Base-by-base conservation (phyloP, 2,329 filamentous ascomycete genomes). In the Neonectria punicea region DNA sequence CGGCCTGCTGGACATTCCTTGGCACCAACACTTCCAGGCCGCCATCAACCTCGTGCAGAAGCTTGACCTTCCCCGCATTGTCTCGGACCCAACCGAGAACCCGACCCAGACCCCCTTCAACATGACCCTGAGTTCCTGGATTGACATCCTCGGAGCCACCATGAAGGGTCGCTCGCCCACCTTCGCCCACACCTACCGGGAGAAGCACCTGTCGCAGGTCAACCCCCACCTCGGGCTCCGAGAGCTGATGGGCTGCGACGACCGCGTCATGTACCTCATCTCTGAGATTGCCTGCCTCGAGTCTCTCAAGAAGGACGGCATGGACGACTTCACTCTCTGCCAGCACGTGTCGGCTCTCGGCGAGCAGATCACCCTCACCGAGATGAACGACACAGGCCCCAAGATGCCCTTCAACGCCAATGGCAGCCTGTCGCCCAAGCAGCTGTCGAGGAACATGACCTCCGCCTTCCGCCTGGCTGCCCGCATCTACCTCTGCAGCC, bases 261-360 rank as follows among this genome's bases (percentile, higher is more conserved):
- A 99, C 81, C 90, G 90, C 22, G 92, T 98, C 80, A 98, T 99
- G 94, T 98, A 97, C 80, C 86, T 98, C 74, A 97, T 99, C 78
- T 97, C 94, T 2, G 96, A 99, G 82, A 97, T 98, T 74, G 93
- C 95, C 59, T 98, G 96, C 80, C 89, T 99, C 58, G 96, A 98
- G 79, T 92, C 93, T 4, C 88, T 98, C 69, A 97, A 96, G 84
- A 83, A 85, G 43, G 89, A 92, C 65, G 92, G 92, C 72, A 93
- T 96, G 83, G 92, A 97, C 72, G 91, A 96, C 75, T 90, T 96
- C 69, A 89, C 90, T 55, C 89, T 98, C 49, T 98, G 94, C 86
- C 88, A 92, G 65, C 95, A 98, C 80, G 93, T 98, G 43, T 90
- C 92, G 67, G 89, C 92, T n/a, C 89, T 98, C 7, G 95, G 93